Percentiles rank a stretch among this genome's conserved stretches.
These are phyloP conservation scores for Coemansia sp. DNA, from an alignment of 192 early-diverging fungal species.

Conservation along the genomic window DNA sequence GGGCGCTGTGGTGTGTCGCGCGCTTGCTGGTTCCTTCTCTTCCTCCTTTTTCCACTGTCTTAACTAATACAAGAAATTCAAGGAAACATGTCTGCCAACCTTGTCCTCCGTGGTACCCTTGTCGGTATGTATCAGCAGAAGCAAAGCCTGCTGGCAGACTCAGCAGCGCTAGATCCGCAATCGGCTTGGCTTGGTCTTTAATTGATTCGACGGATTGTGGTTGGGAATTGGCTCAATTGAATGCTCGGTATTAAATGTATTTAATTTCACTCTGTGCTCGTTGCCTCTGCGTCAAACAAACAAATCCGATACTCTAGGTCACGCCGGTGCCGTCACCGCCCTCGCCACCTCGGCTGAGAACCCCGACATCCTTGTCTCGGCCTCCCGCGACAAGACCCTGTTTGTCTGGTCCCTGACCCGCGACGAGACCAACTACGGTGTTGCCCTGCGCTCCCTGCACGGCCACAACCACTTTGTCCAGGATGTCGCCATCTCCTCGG, in stretches of 20 bases:
- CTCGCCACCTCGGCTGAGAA: slow-evolving; percentile 95
- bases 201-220: no score
- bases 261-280: neutral
- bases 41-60: slow-evolving; percentile 8
- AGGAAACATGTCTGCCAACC: slow-evolving; percentile 49
- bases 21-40: slow-evolving; percentile 2
- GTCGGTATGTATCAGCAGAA: slow-evolving; percentile 33
- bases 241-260: no score
- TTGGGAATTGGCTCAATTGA: neutral
- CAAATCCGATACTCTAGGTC: slow-evolving; percentile 66
- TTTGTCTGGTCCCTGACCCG: slow-evolving; percentile 97
- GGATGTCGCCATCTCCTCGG: slow-evolving; percentile 97
- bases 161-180: neutral
- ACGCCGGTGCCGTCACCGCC: slow-evolving; percentile 90
- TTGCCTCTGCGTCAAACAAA: neutral
- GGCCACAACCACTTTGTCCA: slow-evolving; percentile 99
- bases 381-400: slow-evolving; percentile 98
- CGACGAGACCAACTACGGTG: slow-evolving; percentile 90
- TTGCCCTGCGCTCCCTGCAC: slow-evolving; percentile 81
- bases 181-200: no score
- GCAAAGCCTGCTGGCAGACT: neutral
- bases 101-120: slow-evolving; percentile 52
- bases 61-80: slow-evolving; percentile 1
- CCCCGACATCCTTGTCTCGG: slow-evolving; percentile 95
- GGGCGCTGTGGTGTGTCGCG: neutral